Evolutionary conservation across 768 basidiomycete genomes (phyloP).

Genomic region (Omphalotus guepiniiformis): DNA sequence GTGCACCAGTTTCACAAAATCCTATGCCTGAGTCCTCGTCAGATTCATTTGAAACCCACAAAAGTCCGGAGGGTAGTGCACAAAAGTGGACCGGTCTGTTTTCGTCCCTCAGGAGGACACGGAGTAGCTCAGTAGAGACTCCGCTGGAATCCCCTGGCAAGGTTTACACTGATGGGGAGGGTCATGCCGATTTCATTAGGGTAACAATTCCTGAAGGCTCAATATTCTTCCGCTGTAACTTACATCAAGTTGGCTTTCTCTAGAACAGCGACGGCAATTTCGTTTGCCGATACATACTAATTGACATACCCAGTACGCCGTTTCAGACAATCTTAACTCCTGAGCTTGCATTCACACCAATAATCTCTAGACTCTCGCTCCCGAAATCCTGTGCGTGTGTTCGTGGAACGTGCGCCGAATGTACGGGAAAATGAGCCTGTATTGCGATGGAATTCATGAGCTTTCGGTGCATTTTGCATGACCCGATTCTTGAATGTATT

Average conservation of each 20-base stretch:
- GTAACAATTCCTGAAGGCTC: constrained; percentile 36
- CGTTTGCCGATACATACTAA: constrained; percentile 69
- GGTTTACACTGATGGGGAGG: constrained; percentile 70
- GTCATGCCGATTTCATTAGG: constrained; percentile 73
- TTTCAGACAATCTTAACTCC: constrained; percentile 25
- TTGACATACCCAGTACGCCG: constrained; percentile 75
- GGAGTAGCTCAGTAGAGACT: constrained; percentile 24
- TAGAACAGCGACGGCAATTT: constrained; percentile 78
- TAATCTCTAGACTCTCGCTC: constrained; percentile 51
- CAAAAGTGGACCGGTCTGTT: constrained; percentile 50
- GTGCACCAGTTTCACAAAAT: constrained; percentile 44
- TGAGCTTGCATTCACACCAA: constrained; percentile 3
- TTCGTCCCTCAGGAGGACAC: constrained; percentile 50
- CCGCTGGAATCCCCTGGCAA: constrained; percentile 32
- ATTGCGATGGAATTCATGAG: constrained; percentile 57
- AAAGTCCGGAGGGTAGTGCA: constrained; percentile 27
- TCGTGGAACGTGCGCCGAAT: constrained; percentile 62
- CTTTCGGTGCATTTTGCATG: constrained; percentile 7
- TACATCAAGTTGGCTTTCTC: constrained; percentile 7
- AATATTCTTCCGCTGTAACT: constrained; percentile 6
- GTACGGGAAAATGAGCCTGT: constrained; percentile 70
- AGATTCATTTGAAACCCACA: constrained; percentile 25
- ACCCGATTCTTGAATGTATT: constrained; percentile 17
- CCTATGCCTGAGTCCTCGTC: constrained; percentile 26
- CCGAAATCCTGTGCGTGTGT: constrained; percentile 60